Conservation (phyloP, 2,329 filamentous ascomycete species). For the Huntiella abstrusa region DNA sequence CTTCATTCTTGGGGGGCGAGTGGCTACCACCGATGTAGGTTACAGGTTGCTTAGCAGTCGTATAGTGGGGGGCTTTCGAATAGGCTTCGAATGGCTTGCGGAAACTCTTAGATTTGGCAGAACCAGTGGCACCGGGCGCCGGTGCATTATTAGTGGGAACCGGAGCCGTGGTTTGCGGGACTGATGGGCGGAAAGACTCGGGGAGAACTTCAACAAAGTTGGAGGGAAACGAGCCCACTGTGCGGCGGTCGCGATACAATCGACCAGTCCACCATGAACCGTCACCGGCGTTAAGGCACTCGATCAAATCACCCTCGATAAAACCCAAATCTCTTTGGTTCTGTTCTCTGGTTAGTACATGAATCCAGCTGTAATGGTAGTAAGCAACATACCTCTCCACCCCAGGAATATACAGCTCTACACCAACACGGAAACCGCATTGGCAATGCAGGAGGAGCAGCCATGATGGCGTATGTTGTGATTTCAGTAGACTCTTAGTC, state of each 20-base stretch:
- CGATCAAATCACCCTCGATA: slow-evolving; percentile 92
- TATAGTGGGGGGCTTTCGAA: slow-evolving; percentile 46
- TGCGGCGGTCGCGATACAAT: slow-evolving; percentile 71
- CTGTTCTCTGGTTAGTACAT: slow-evolving; percentile 2
- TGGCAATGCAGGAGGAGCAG: slow-evolving; percentile 42
- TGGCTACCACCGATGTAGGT: slow-evolving; percentile 29
- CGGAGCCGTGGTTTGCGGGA: slow-evolving; percentile 31
- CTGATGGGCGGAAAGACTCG: slow-evolving; percentile 55
- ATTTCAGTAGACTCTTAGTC: too few species aligned
- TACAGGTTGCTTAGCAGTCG: slow-evolving; percentile 41
- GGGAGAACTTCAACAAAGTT: slow-evolving; percentile 91
- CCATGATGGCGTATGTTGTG: slow-evolving; percentile 23
- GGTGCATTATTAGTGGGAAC: slow-evolving; percentile 37
- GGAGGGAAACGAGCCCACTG: slow-evolving; percentile 84
- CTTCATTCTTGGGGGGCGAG: slow-evolving; percentile 17
- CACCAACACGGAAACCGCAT: slow-evolving; percentile 80
- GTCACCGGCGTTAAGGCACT: slow-evolving; percentile 93
- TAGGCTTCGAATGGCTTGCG: slow-evolving; percentile 51
- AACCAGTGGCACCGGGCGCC: slow-evolving; percentile 18
- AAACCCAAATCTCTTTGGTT: slow-evolving; percentile 69
- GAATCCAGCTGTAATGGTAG: neutral
- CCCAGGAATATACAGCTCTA: slow-evolving; percentile 81
- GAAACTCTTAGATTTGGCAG: slow-evolving; percentile 41
- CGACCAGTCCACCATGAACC: slow-evolving; percentile 97
- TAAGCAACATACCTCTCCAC: slow-evolving; percentile 47